These are phyloP conservation scores for Phyllosticta citrichinensis DNA, from an alignment of 2,329 filamentous ascomycete species.

Conservation along the genomic window DNA sequence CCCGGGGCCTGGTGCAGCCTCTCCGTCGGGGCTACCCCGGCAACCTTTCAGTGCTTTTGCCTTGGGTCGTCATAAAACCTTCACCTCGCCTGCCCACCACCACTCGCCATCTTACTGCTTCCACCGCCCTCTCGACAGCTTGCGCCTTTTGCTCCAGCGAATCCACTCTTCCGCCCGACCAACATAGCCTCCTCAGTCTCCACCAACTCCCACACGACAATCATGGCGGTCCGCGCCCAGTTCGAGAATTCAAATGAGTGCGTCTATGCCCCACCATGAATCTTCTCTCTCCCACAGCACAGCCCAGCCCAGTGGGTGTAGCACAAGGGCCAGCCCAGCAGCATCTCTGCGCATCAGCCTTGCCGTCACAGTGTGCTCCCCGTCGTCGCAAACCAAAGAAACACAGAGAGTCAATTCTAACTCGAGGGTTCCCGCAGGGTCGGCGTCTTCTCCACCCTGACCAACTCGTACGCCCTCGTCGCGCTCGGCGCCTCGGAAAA, in stretches of 20 bases:
- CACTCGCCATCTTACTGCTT: neutral
- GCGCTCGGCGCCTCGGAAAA: constrained; percentile 94
- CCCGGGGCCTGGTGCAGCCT: neutral
- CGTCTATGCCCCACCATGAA: constrained; percentile 25
- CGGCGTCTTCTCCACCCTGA: constrained; percentile 92
- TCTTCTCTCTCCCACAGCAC: neutral
- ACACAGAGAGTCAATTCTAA: constrained; percentile 3
- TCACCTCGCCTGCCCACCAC: neutral
- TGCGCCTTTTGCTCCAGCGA: neutral
- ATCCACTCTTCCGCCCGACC: neutral
- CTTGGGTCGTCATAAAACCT: constrained; percentile 7
- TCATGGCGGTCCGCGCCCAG: constrained; percentile 47
- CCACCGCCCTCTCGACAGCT: neutral
- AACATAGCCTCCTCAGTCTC: neutral
- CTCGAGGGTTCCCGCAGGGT: constrained; percentile 49
- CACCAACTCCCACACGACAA: constrained; percentile 11
- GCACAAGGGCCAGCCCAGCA: neutral
- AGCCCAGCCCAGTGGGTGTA: neutral
- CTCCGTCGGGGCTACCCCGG: neutral
- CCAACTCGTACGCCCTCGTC: constrained; percentile 92
- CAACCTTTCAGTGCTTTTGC: neutral
- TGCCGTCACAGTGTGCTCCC: neutral
- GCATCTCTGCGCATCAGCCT: constrained; percentile 12
- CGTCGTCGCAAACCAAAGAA: neutral
- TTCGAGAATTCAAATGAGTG: constrained; percentile 92